Evolutionary conservation across 2,329 filamentous ascomycete species (phyloP).

Genomic region (Colletotrichum sojae): DNA sequence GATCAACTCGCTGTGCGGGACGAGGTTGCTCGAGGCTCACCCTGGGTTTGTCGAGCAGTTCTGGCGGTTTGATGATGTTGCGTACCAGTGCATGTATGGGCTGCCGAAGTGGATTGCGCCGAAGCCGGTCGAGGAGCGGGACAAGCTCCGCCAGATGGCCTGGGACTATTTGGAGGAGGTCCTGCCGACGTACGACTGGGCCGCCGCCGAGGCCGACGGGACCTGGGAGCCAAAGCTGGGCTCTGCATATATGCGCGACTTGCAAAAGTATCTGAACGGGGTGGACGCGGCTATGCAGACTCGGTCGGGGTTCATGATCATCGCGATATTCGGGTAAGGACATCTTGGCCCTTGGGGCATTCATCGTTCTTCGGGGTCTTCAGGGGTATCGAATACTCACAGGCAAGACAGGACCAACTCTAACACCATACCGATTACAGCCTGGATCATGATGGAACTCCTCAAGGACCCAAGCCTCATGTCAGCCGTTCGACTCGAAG

Average conservation of each 20-base stretch:
- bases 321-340: slow-evolving; percentile 27
- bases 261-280: slow-evolving; percentile 42
- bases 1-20: slow-evolving; percentile 44
- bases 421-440: slow-evolving; percentile 48
- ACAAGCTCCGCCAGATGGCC: slow-evolving; percentile 37
- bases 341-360: not conserved
- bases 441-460: slow-evolving; percentile 49
- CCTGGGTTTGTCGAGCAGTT: slow-evolving; percentile 46
- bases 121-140: slow-evolving; percentile 37
- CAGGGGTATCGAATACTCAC: not conserved
- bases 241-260: slow-evolving; percentile 42
- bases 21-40: slow-evolving; percentile 43
- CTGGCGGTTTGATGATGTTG: slow-evolving; percentile 45
- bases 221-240: slow-evolving; percentile 50
- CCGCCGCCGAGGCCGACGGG: slow-evolving; percentile 31
- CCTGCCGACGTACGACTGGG: slow-evolving; percentile 42
- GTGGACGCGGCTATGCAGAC: slow-evolving; percentile 39
- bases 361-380: not conserved
- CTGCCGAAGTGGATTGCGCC: slow-evolving; percentile 44
- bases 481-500: slow-evolving; percentile 43
- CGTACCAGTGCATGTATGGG: slow-evolving; percentile 43
- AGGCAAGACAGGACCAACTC: slow-evolving; percentile 43
- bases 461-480: slow-evolving; percentile 44
- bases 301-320: slow-evolving; percentile 31
- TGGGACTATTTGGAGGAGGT: slow-evolving; percentile 33